Evolutionary conservation across 148 eudicot genomes (phyloP), one percentile per base, ranked within the genome.

Genomic region (Polygonum aviculare): DNA sequence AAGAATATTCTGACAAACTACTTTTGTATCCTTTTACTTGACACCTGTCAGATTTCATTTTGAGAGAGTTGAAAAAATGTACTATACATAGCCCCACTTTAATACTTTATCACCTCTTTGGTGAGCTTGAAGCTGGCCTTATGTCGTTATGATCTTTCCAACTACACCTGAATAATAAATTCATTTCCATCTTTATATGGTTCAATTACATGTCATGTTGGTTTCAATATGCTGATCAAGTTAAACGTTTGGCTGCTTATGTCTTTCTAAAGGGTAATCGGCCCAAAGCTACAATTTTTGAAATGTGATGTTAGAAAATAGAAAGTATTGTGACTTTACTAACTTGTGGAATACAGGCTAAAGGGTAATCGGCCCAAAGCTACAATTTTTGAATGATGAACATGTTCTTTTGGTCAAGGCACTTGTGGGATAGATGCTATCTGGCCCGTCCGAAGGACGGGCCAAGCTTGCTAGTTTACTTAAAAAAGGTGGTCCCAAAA

Each of bases 1-100:
- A 95, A 89, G 81, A 95, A 95, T 86, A 82, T 92, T 51, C 73
- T 95, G 84, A 92, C 98, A 50, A 95, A 89, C 82, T 95, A 95
- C 83, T 95, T 95, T 80, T 95, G 99, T 95, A 95, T 95, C 99
- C 98, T 14, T 36, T 36, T 36, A 67, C 72, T 11, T n/a, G 10
- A 35, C 38, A 60, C 35, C 15, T 62, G 69, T 26, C 69, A 60
- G 31, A 26, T 26, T 26, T 1, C 31, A 26, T 26, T 26, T 26
- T 26, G 31, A 26, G 31, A 26, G 31, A 26, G 31, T 26, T 26
- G 31, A 26, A 26, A 26, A 26, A 26, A 1, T 26, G 14, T 60
- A 5, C 38, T 4, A 36, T 26, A 60, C 67, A 22, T 11, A 57
- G 57, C 6, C 5, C 33, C 2, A n/a, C n/a, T n/a, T n/a, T n/a